Base-by-base conservation (phyloP, 108 stramenopile genomes). In the Heterococcus sp. region DNA sequence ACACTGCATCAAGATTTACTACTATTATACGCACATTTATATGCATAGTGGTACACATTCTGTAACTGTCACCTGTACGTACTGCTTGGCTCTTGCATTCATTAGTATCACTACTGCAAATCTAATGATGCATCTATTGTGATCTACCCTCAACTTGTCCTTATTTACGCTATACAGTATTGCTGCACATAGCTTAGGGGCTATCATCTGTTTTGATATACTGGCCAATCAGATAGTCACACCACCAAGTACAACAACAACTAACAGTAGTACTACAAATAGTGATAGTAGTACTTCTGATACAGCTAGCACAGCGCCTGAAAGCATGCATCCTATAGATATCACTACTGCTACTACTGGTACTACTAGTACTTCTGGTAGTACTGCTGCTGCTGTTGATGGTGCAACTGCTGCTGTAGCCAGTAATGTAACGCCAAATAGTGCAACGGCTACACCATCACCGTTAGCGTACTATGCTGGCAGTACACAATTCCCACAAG, bases 151-250 rank as follows among this genome's bases (percentile, higher is more conserved):
- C 21, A 14, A 8, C 21, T 58, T 58, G 46, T 58, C 46, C 21
- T 58, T 21, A 58, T 21, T 21, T 14, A 58, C 46, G 46, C 46
- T 14, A 8, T 58, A 14, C 46, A 58, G 46, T 21, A 46, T 82
- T 0, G 73, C 73, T 30, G 81, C 81, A 0, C 81, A 82, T 64
- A 70, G 68, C 73, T 32, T 82, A 2, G 81, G 81, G 2, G 73
- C 73, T 58, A 70, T 82, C 73, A 82, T 82, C 73, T 74, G 72
- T 73, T 82, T 82, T 66, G 81, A 82, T 63, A 69, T 82, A 73
- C 74, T 82, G 73, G 81, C 81, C 4, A 82, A 82, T 37, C 81
- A 82, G 46, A 58, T 40, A 31, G 21, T 8, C 31, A 3, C 46
- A 21, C 46, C 46, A 21, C 46, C 21, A 8, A 58, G 21, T 58